phyloP scores from a whole-genome alignment of 139 green algal species.

The Trebouxia sp. region DNA sequence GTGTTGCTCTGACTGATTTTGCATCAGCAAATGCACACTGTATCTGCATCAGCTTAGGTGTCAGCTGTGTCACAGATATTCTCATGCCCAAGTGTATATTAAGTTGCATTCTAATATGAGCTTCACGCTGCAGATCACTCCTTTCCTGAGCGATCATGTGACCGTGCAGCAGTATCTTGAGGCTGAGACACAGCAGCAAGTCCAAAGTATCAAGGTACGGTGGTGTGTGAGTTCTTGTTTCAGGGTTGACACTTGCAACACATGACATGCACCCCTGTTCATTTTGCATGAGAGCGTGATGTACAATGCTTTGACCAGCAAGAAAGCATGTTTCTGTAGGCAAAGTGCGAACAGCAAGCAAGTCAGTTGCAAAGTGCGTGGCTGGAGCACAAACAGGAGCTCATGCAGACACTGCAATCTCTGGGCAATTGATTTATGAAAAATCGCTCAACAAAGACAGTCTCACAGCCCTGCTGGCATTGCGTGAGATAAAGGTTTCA shows the following conservation, averaged over 20 bases:
- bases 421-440: neutral
- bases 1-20: neutral
- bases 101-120: neutral
- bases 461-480: too few species aligned
- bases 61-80: neutral
- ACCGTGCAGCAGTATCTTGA: conserved; percentile 46
- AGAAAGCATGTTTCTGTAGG: conserved; percentile 11
- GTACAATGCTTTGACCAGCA: neutral
- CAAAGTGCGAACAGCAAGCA: conserved; percentile 29
- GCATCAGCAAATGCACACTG: neutral
- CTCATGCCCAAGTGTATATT: neutral
- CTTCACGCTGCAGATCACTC: conserved; percentile 10
- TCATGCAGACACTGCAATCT: neutral
- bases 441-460: neutral
- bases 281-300: neutral
- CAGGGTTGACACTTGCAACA: too few species aligned
- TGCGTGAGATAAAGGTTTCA: too few species aligned
- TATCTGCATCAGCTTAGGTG: neutral
- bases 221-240: too few species aligned
- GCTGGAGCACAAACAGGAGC: conserved; percentile 2
- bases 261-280: too few species aligned
- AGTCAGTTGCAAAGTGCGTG: conserved; percentile 21
- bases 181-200: conserved; percentile 28
- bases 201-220: conserved; percentile 36
- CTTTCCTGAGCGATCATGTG: conserved; percentile 22